phyloP scores from a whole-genome alignment of 768 basidiomycete genomes.

The Leccinum disarticulatum region DNA sequence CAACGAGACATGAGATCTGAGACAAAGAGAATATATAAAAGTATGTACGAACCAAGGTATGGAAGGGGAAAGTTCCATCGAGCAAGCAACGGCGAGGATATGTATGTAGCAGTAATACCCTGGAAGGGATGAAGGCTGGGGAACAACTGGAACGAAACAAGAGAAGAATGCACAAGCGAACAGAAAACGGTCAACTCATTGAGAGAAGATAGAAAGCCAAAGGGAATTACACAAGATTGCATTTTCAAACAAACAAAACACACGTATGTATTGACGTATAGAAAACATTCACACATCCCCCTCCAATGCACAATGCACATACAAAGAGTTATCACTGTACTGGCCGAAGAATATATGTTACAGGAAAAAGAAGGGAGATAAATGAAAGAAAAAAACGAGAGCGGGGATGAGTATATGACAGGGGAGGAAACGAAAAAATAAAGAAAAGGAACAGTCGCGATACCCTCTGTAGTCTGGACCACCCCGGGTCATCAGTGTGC shows the following conservation, averaged over 20 bases:
- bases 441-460: not conserved
- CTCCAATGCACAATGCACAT: slow-evolving; percentile 18
- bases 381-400: slow-evolving; percentile 20
- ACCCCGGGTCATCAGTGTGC: slow-evolving; percentile 23
- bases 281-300: slow-evolving; percentile 16
- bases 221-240: slow-evolving; percentile 13
- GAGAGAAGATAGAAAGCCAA: not conserved
- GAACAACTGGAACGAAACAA: not conserved
- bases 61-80: slow-evolving; percentile 1
- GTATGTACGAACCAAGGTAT: not conserved
- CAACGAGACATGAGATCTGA: not conserved
- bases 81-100: not conserved
- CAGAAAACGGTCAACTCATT: not conserved
- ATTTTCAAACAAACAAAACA: slow-evolving; percentile 15
- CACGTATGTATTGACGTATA: slow-evolving; percentile 22
- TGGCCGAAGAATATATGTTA: slow-evolving; percentile 23
- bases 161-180: not conserved
- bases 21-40: not conserved
- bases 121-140: not conserved
- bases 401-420: slow-evolving; percentile 8
- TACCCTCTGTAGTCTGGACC: slow-evolving; percentile 5
- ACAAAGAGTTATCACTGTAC: slow-evolving; percentile 28
- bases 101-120: slow-evolving; percentile 2
- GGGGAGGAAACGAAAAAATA: not conserved
- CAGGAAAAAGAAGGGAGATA: slow-evolving; percentile 25